Evolutionary conservation across 345 rosid genomes (phyloP), one percentile per base, ranked within the genome.

Genomic region (Linum trigynum): DNA sequence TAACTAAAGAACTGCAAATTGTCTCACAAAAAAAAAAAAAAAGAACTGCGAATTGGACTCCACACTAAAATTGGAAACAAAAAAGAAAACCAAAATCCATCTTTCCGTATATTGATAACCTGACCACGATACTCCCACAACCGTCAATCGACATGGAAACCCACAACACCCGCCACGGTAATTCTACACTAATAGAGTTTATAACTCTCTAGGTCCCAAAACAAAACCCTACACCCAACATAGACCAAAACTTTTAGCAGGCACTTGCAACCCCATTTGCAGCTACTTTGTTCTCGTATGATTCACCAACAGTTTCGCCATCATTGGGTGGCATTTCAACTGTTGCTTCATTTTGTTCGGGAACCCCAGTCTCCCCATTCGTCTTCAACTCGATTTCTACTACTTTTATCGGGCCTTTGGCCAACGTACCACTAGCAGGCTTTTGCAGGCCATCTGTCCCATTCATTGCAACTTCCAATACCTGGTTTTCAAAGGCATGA

Each of bases 241-340:
- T 59, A 67, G 61, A 16, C 32, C 32, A 23, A 23, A 23, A 23
- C 32, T 23, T 23, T 82, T 60, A 86, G 74, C 83, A 81, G 65
- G 83, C 83, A 66, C 80, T 73, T n/a, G 81, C 81, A 45, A 75
- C 69, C 36, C 62, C 78, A 36, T 63, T 75, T 5, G 73, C 60
- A 37, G 56, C 38, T 6, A 41, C 61, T 11, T 57, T 70, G 40
- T 70, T 67, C 45, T 67, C 77, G 5, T 69, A 71, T 11, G 62
- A 67, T 43, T 23, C 32, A 23, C 38, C 71, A 39, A 51, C 71
- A 9, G 65, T 7, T 37, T 69, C 55, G 5, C 51, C 23, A 55
- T 38, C 56, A 3, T 36, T 71, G 38, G 59, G 10, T 5, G 59
- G 23, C 5, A 70, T 73, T 61, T 69, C 77, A 48, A 23, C 32